These are phyloP conservation scores for Colletotrichum graminicola DNA, from an alignment of 2,329 filamentous ascomycete genomes.

Conservation along the genomic window DNA sequence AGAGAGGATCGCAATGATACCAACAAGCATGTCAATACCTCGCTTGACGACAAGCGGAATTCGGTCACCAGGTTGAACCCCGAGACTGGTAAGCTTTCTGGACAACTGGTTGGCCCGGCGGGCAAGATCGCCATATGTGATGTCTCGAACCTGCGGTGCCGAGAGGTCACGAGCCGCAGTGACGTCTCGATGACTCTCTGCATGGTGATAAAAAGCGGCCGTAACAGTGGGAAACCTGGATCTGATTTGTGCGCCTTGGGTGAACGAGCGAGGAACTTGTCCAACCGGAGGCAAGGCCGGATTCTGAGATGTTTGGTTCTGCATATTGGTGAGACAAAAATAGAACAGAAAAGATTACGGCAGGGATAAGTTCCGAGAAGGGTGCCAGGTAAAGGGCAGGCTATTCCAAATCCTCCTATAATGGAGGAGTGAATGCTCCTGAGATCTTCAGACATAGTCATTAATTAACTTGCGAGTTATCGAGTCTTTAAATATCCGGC, in stretches of 20 bases:
- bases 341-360: constrained; percentile 24
- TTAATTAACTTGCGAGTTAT: constrained; percentile 7
- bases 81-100: constrained; percentile 52
- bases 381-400: constrained; percentile 20
- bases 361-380: constrained; percentile 35
- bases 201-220: constrained; percentile 44
- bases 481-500: constrained; percentile 34
- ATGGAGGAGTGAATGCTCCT: constrained; percentile 36
- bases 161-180: constrained; percentile 54
- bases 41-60: constrained; percentile 66
- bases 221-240: constrained; percentile 36
- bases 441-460: constrained; percentile 7
- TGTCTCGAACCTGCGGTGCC: constrained; percentile 43
- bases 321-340: constrained; percentile 35
- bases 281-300: constrained; percentile 36
- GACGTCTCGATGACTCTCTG: constrained; percentile 52
- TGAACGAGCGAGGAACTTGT: constrained; percentile 20
- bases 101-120: constrained; percentile 57
- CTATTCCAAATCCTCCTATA: constrained; percentile 32
- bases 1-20: constrained; percentile 68
- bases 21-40: constrained; percentile 68
- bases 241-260: constrained; percentile 30
- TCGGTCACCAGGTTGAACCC: constrained; percentile 58
- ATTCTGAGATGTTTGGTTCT: constrained; percentile 4
- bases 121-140: constrained; percentile 62